phyloP scores from a whole-genome alignment of 2,329 filamentous ascomycete species.

The Emergomyces pasteurianus region DNA sequence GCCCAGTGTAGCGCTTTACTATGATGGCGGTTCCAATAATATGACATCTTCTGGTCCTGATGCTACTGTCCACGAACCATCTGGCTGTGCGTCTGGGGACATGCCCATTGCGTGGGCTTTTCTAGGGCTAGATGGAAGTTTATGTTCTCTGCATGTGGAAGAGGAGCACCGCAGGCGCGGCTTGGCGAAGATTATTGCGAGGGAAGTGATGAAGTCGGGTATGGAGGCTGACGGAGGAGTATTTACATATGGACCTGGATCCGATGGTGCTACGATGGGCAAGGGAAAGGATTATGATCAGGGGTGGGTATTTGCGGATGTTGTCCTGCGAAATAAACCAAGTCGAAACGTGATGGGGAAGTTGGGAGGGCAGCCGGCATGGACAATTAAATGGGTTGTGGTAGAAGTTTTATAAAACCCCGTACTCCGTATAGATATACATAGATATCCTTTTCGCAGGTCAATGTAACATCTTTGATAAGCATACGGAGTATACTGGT shows the following conservation, averaged over 20 bases:
- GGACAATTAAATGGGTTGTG: constrained; percentile 28
- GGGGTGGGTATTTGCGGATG: constrained; percentile 29
- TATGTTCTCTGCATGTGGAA: constrained; percentile 31
- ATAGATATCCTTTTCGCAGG: no score
- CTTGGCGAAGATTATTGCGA: constrained; percentile 22
- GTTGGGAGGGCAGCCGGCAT: constrained; percentile 25
- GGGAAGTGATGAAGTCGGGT: constrained; percentile 22
- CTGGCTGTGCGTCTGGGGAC: constrained; percentile 8
- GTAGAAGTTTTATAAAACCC: constrained; percentile 17
- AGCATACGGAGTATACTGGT: no score
- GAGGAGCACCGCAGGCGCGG: constrained; percentile 29
- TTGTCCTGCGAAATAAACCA: constrained; percentile 22
- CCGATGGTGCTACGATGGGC: background rate
- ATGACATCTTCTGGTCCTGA: background rate
- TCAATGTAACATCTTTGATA: background rate
- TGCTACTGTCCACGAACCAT: background rate
- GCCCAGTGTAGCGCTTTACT: constrained; percentile 26
- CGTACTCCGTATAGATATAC: no score
- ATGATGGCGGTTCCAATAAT: constrained; percentile 1
- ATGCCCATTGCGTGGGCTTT: constrained; percentile 31
- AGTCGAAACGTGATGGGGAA: constrained; percentile 36
- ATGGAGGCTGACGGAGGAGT: constrained; percentile 13
- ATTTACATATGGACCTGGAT: constrained; percentile 7
- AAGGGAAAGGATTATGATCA: constrained; percentile 4
- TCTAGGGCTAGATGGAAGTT: constrained; percentile 25